phyloP scores from a whole-genome alignment of 202 grass and related monocot species.

The Brachypodium distachyon region DNA sequence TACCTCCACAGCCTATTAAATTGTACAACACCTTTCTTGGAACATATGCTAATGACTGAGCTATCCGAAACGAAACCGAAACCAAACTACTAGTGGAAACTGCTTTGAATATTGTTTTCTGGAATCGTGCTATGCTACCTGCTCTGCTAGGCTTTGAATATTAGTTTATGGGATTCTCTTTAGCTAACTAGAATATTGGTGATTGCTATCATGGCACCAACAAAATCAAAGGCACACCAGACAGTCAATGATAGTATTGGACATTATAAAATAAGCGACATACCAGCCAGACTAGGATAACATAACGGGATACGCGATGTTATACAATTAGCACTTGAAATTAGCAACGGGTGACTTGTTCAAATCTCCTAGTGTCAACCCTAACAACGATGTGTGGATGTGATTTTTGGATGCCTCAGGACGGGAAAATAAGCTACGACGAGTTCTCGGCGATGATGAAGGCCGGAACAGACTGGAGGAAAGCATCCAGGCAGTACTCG shows the following conservation, averaged over 20 bases:
- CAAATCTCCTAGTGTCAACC: neutral
- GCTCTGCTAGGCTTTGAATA: too few species aligned
- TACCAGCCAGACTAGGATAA: neutral
- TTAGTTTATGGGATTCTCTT: neutral
- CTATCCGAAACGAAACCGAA: neutral
- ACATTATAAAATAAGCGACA: neutral
- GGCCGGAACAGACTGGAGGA: slow-evolving; percentile 94
- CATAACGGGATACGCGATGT: neutral
- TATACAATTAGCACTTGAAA: neutral
- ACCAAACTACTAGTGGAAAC: neutral
- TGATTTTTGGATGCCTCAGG: slow-evolving; percentile 30
- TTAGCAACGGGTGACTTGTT: neutral
- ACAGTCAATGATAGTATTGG: neutral
- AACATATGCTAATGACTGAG: neutral
- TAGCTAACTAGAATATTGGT: neutral
- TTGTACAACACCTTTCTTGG: neutral
- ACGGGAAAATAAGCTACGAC: slow-evolving; percentile 83
- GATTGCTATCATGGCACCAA: neutral
- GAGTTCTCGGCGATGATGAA: slow-evolving; percentile 88
- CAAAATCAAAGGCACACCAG: neutral
- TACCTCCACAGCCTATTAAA: neutral
- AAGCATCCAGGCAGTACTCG: slow-evolving; percentile 87
- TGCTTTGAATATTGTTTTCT: slow-evolving; percentile 1
- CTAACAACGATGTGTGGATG: neutral
- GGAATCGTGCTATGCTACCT: neutral